Conservation (phyloP, 129 eudicot genomes). For the Saposhnikovia divaricata region DNA sequence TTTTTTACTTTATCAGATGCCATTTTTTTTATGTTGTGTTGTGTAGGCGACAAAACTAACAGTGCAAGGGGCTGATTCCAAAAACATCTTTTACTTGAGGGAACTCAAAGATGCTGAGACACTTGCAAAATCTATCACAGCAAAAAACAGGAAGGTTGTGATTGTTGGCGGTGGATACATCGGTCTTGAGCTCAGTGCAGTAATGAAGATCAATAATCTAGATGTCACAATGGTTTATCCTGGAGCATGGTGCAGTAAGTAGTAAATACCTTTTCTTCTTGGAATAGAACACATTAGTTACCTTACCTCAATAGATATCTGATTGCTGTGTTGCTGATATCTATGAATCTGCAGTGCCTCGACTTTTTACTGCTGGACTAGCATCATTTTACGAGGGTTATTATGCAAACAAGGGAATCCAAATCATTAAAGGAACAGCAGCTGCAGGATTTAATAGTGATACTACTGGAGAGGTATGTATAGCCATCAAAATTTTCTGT, state of each 20-base stretch:
- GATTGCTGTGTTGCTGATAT: slow-evolving; percentile 30
- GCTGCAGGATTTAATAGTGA: slow-evolving; percentile 70
- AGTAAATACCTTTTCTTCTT: slow-evolving; percentile 8
- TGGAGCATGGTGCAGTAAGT: slow-evolving; percentile 99
- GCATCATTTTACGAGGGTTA: slow-evolving; percentile 92
- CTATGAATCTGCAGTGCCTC: slow-evolving; percentile 66
- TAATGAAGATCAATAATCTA: slow-evolving; percentile 52
- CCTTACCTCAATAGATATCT: slow-evolving; percentile 20
- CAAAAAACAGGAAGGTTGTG: slow-evolving; percentile 71
- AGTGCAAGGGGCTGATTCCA: slow-evolving; percentile 92
- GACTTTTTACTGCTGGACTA: slow-evolving; percentile 88
- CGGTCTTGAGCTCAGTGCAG: slow-evolving; percentile 98
- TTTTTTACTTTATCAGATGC: background rate
- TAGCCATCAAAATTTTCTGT: slow-evolving; percentile 5
- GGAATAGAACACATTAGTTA: background rate
- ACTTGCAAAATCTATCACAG: slow-evolving; percentile 73
- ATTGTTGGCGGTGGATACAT: slow-evolving; percentile 99
- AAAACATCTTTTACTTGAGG: slow-evolving; percentile 85
- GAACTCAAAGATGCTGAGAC: slow-evolving; percentile 91
- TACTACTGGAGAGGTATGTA: slow-evolving; percentile 68
- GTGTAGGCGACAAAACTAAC: slow-evolving; percentile 77
- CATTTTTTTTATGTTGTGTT: slow-evolving; percentile 5
- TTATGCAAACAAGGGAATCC: slow-evolving; percentile 70
- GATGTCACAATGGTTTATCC: slow-evolving; percentile 98
- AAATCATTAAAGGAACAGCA: slow-evolving; percentile 87